A percentile compares a stretch with the other conserved stretches of the same genome.
Evolutionary conservation across 495 filamentous ascomycete genomes (phyloP).

Genomic region (Eremomyces bilateralis): DNA sequence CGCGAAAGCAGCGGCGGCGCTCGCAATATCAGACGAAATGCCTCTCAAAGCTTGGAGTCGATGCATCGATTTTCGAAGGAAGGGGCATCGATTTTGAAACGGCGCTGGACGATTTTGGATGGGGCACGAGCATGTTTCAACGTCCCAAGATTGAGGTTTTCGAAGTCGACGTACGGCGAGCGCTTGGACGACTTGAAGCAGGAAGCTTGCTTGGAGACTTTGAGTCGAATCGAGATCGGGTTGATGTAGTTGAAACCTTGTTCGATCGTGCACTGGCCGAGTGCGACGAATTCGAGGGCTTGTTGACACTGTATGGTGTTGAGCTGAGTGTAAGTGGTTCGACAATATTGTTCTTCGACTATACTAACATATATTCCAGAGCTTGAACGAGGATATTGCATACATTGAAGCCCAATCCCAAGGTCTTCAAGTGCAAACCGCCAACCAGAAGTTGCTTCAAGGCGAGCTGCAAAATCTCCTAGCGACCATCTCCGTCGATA

Average conservation of each 20-base stretch:
- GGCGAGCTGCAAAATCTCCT: conserved; percentile 65
- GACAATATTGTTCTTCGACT: background rate
- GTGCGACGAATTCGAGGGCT: conserved; percentile 84
- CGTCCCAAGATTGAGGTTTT: conserved; percentile 60
- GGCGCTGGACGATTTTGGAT: conserved; percentile 71
- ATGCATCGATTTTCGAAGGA: conserved; percentile 43
- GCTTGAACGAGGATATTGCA: conserved; percentile 79
- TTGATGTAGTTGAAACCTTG: conserved; percentile 58
- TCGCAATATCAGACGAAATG: conserved; percentile 61
- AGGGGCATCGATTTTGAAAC: conserved; percentile 52
- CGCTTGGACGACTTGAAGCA: conserved; percentile 74
- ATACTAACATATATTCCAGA: conserved; percentile 28
- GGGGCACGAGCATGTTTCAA: conserved; percentile 34
- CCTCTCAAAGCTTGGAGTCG: conserved; percentile 52
- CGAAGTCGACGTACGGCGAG: conserved; percentile 61
- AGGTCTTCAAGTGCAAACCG: conserved; percentile 87
- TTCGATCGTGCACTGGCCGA: conserved; percentile 78
- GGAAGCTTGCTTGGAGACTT: conserved; percentile 66
- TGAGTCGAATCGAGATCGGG: conserved; percentile 73
- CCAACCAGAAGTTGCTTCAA: conserved; percentile 87
- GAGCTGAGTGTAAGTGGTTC: conserved; percentile 59
- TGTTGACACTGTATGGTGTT: conserved; percentile 81
- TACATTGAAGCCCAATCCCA: conserved; percentile 96
- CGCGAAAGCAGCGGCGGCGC: conserved; percentile 36
- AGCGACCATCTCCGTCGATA: conserved; percentile 68